These are phyloP conservation scores for Suhomyces kunorum DNA, from an alignment of 1,139 yeast genomes.

Conservation along the genomic window DNA sequence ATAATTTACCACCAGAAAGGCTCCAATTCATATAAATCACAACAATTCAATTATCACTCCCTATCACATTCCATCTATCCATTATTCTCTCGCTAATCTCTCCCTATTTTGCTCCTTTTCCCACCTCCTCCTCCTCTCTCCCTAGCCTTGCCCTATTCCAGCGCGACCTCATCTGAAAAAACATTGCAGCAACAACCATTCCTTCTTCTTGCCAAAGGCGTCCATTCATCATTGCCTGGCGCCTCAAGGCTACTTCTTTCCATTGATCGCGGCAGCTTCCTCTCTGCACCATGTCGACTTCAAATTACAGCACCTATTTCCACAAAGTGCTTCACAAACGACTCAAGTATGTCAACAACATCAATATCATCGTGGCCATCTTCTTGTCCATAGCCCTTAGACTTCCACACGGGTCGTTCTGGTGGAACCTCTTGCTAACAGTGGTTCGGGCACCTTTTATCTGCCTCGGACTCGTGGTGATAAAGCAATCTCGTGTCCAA, in stretches of 20 bases:
- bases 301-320: conserved; percentile 31
- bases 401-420: conserved; percentile 32
- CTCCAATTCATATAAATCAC: too few species aligned
- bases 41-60: too few species aligned
- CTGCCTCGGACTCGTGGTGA: conserved; percentile 31
- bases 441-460: conserved; percentile 36
- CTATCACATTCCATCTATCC: too few species aligned
- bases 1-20: too few species aligned
- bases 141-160: background rate
- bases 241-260: background rate
- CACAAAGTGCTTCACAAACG: conserved; percentile 37
- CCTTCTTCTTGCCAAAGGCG: background rate
- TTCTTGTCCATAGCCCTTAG: conserved; percentile 27
- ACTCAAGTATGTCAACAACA: conserved; percentile 38
- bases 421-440: conserved; percentile 33
- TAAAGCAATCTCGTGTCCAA: conserved; percentile 51
- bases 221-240: background rate
- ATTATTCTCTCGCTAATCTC: too few species aligned
- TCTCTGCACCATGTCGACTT: conserved; percentile 7
- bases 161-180: conserved; percentile 4
- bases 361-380: conserved; percentile 31
- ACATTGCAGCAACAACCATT: background rate
- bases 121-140: background rate
- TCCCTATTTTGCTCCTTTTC: background rate
- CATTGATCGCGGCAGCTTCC: background rate